Evolutionary conservation across 176 grass and related monocot species (phyloP), one percentile per base, ranked within the genome.

Genomic region (Eragrostis curvula): DNA sequence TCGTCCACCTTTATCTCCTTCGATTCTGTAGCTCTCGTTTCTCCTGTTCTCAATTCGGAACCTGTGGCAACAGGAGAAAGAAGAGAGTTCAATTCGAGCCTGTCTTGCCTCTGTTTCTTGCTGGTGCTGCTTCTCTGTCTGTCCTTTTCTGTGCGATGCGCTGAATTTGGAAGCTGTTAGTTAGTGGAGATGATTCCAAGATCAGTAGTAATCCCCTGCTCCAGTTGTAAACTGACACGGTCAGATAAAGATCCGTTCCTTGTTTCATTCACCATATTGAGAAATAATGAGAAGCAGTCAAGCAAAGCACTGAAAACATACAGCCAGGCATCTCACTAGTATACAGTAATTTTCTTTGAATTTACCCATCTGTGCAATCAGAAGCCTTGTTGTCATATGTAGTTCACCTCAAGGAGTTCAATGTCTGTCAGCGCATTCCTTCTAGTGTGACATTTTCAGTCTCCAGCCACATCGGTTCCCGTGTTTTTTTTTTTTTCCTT

Each of bases 121-220:
- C 42, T 81, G 46, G 27, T 63, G 55, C 49, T 63, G 55, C 49
- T 71, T 65, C 53, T 65, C 46, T 48, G 73, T 72, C 32, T 73
- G 80, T 45, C 21, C 46, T 70, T 84, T 88, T 66, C 80, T 17
- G 60, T 27, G 17, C 41, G 80, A 51, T 61, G 5, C 74, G 56
- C 47, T 14, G 51, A 74, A 60, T 48, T 57, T 42, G 28, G n/a
- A 39, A 66, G 49, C 23, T 65, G 27, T n/a, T 50, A 32, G 36
- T 79, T 9, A 46, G 36, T 24, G 74, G 36, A 73, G 75, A 55
- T 5, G 55, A 71, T 83, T 57, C 48, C 73, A 66, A 72, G 25
- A 28, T 58, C 29, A 55, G 15, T 14, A 48, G 60, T 25, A 57
- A 75, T 48, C 28, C 20, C 42, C 68, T 73, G 28, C 21, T 25